phyloP scores from a whole-genome alignment of 257 asterid species.

The Thymus mandschuricus region DNA sequence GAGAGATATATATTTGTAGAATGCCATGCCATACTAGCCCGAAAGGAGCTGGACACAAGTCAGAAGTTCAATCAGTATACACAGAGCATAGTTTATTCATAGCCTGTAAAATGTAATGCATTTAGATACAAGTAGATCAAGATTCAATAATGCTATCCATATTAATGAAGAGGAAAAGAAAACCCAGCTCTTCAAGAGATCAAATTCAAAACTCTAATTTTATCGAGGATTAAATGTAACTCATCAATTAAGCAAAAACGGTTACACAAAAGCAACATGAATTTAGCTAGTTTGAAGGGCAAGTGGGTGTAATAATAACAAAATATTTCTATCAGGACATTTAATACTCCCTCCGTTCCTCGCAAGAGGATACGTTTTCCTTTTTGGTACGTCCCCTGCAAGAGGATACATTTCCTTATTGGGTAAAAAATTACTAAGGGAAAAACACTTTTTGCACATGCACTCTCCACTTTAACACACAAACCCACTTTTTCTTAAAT shows the following conservation, averaged over 20 bases:
- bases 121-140: no score
- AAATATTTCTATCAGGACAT: neutral
- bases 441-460: no score
- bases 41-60: neutral
- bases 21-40: neutral
- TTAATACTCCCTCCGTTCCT: neutral
- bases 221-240: neutral
- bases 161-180: neutral
- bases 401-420: no score
- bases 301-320: neutral
- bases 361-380: no score
- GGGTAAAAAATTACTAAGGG: no score
- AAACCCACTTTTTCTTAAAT: no score
- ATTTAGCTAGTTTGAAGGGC: constrained; percentile 2
- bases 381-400: no score
- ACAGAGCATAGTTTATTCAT: neutral
- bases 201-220: neutral
- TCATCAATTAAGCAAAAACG: neutral
- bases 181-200: constrained; percentile 1
- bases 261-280: constrained; percentile 8
- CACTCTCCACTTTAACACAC: no score
- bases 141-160: constrained; percentile 4
- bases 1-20: neutral
- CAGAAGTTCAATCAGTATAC: neutral
- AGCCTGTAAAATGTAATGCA: constrained; percentile 6